Evolutionary conservation across 2,329 filamentous ascomycete species (phyloP).

Genomic region (Sclerotinia nivalis): DNA sequence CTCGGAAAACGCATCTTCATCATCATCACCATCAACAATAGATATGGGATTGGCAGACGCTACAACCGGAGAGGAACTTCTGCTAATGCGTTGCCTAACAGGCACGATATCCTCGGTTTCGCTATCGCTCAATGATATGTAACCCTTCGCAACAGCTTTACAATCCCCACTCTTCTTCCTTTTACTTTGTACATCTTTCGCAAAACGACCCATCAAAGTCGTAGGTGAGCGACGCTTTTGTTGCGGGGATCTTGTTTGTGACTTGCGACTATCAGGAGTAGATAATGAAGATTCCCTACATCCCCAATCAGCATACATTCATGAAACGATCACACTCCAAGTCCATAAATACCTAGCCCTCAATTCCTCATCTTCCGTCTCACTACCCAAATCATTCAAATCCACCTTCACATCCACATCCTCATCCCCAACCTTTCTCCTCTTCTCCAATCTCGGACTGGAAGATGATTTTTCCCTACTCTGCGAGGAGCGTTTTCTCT

Average conservation of each 20-base stretch:
- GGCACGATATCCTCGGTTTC: constrained; percentile 27
- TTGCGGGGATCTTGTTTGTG: constrained; percentile 22
- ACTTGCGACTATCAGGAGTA: constrained; percentile 29
- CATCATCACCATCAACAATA: constrained; percentile 31
- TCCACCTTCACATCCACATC: constrained; percentile 24
- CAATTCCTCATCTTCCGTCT: constrained; percentile 22
- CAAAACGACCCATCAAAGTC: constrained; percentile 30
- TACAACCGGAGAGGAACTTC: constrained; percentile 1
- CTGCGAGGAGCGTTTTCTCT: constrained; percentile 33
- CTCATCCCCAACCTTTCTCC: constrained; percentile 31
- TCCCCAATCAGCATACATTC: constrained; percentile 12
- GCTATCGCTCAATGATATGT: constrained; percentile 35
- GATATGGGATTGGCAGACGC: background rate
- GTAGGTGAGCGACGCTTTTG: constrained; percentile 25
- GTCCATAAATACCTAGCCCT: constrained; percentile 1
- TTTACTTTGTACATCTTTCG: constrained; percentile 27
- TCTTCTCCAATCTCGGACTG: constrained; percentile 34
- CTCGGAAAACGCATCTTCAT: constrained; percentile 33
- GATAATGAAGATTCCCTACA: constrained; percentile 33
- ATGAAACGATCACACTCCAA: background rate
- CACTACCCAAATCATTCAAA: constrained; percentile 21
- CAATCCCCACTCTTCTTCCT: constrained; percentile 17
- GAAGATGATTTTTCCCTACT: constrained; percentile 33
- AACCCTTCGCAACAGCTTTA: constrained; percentile 25
- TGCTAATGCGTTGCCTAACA: constrained; percentile 1